Conservation (phyloP, 208 protist species). For the Kentomonas sorsogonicus region DNA sequence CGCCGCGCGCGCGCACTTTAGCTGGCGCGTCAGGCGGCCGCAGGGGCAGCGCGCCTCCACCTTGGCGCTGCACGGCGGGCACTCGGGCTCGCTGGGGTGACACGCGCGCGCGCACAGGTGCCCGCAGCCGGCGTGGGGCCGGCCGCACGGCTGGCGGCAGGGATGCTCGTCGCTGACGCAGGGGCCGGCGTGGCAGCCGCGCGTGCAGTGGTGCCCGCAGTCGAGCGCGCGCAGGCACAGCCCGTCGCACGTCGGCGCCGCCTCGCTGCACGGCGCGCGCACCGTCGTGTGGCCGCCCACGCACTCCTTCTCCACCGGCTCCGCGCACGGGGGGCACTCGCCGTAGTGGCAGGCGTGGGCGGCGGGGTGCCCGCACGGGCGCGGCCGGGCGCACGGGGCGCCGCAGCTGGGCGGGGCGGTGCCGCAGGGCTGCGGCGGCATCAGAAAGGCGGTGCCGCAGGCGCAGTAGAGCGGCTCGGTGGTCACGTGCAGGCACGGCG, state of each 20-base stretch:
- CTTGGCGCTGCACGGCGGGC: conserved; percentile 35
- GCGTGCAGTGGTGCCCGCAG: conserved; percentile 60
- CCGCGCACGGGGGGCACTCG: conserved; percentile 56
- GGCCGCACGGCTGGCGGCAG: conserved; percentile 35
- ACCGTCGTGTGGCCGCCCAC: conserved; percentile 33
- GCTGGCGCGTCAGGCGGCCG: conserved; percentile 22
- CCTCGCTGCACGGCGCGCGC: conserved; percentile 26
- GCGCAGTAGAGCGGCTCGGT: conserved; percentile 46
- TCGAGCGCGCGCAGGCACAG: conserved; percentile 38
- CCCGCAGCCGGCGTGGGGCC: conserved; percentile 38
- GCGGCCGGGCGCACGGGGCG: conserved; percentile 29
- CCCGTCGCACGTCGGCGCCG: conserved; percentile 22
- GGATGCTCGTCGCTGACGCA: conserved; percentile 34
- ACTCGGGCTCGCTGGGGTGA: conserved; percentile 33
- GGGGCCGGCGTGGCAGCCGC: conserved; percentile 48
- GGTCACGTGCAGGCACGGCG: conserved; percentile 50
- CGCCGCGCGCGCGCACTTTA: conserved; percentile 40
- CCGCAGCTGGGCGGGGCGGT: conserved; percentile 48
- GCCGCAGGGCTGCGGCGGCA: conserved; percentile 68
- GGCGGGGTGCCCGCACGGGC: conserved; percentile 40
- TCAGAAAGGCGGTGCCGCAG: conserved; percentile 44
- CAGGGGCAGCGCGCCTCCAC: conserved; percentile 48
- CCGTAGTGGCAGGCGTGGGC: conserved; percentile 71
- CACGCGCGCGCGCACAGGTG: conserved; percentile 51
- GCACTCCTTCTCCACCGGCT: conserved; percentile 36